Percentiles rank a stretch among this genome's conserved stretches.
Evolutionary conservation across 306 rosid genomes (phyloP).

Genomic region (Vicia sativa): DNA sequence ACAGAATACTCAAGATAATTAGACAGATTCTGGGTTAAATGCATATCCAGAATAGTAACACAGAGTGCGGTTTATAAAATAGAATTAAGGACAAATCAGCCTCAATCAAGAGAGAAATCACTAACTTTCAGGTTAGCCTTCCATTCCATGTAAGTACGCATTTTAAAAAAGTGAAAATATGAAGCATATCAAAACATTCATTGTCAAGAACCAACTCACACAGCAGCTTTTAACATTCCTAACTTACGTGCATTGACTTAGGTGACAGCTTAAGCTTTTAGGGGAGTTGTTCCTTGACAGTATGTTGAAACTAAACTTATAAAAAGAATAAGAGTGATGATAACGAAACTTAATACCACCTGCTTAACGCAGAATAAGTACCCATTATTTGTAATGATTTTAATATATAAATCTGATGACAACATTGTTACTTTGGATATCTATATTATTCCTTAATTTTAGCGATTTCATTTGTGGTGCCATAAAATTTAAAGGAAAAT

Average conservation of each 20-base stretch:
- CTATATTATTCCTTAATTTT: not conserved
- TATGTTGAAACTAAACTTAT: slow-evolving; percentile 11
- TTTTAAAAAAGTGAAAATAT: not conserved
- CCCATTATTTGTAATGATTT: not conserved
- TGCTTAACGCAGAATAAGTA: not conserved
- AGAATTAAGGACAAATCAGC: slow-evolving; percentile 20
- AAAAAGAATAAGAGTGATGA: not conserved
- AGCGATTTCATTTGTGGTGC: not conserved
- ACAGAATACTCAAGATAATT: not conserved
- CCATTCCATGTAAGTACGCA: not conserved
- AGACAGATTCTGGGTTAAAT: slow-evolving; percentile 28
- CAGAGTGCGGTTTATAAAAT: slow-evolving; percentile 11
- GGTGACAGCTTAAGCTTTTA: not conserved
- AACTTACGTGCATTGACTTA: not conserved
- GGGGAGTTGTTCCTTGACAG: not conserved
- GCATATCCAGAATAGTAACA: slow-evolving; percentile 16
- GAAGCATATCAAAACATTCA: slow-evolving; percentile 22
- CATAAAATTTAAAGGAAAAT: not conserved
- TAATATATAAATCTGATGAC: not conserved
- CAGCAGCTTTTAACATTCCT: slow-evolving; percentile 9
- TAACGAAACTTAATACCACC: not conserved
- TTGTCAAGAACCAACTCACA: slow-evolving; percentile 18
- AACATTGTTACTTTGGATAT: not conserved
- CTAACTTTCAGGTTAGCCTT: not conserved
- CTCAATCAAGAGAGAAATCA: slow-evolving; percentile 13